These are phyloP conservation scores for Echium plantagineum DNA, from an alignment of 257 asterid genomes.

Conservation along the genomic window DNA sequence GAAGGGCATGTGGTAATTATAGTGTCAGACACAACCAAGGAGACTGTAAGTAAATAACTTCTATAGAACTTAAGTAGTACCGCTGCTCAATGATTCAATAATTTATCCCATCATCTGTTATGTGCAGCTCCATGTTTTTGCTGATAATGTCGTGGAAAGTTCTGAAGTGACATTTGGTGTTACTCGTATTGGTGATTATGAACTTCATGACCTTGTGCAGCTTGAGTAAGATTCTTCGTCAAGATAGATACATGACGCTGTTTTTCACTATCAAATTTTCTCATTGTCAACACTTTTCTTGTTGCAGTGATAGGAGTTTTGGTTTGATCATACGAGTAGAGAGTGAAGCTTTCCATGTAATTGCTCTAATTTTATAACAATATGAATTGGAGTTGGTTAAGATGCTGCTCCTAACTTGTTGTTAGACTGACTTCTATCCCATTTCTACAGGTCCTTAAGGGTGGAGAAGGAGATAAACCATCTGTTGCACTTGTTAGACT, in stretches of 20 bases:
- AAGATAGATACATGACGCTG: slow-evolving; percentile 1
- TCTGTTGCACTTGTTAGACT: slow-evolving; percentile 85
- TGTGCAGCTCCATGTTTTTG: slow-evolving; percentile 77
- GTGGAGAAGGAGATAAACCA: too few species aligned
- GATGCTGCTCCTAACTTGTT: too few species aligned
- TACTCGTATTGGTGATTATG: slow-evolving; percentile 86
- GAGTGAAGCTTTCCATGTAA: slow-evolving; percentile 93
- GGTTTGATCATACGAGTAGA: slow-evolving; percentile 94
- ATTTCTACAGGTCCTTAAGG: too few species aligned
- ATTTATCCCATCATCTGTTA: background rate
- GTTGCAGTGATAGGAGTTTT: slow-evolving; percentile 78
- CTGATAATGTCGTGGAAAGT: slow-evolving; percentile 89
- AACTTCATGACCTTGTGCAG: slow-evolving; percentile 90
- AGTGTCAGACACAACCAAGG: slow-evolving; percentile 97
- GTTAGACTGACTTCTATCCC: too few species aligned
- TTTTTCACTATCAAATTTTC: slow-evolving; percentile 1
- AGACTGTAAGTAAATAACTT: slow-evolving; percentile 41
- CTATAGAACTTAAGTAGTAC: slow-evolving; percentile 1
- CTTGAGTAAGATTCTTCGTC: slow-evolving; percentile 46
- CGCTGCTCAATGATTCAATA: background rate
- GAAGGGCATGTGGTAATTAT: too few species aligned
- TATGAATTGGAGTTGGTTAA: too few species aligned
- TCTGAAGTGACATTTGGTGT: too few species aligned
- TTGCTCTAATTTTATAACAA: too few species aligned
- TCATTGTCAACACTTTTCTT: background rate